Evolutionary conservation across 345 rosid species (phyloP).

Genomic region (Syzygium aromaticum): DNA sequence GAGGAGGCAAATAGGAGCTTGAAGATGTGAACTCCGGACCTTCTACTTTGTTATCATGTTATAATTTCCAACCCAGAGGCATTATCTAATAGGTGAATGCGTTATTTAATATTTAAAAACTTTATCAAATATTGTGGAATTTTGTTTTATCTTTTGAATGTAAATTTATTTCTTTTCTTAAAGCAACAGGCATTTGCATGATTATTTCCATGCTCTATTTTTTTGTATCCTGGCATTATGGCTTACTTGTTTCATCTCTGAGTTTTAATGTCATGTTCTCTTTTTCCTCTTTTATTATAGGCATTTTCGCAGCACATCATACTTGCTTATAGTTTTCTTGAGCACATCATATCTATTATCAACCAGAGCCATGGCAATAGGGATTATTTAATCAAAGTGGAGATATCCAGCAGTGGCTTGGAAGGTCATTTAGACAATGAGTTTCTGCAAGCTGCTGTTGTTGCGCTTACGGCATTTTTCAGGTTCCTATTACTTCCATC

Average conservation of each 20-base stretch:
- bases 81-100: too few relatives aligned
- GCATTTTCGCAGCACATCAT: slow-evolving; percentile 76
- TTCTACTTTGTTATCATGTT: neutral
- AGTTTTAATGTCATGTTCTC: neutral
- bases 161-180: neutral
- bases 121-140: neutral
- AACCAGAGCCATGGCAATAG: slow-evolving; percentile 46
- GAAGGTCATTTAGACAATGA: slow-evolving; percentile 57
- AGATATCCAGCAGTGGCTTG: slow-evolving; percentile 23
- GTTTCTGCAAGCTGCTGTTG: slow-evolving; percentile 70
- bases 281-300: slow-evolving; percentile 24
- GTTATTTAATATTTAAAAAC: neutral
- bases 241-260: neutral
- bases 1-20: neutral
- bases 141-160: neutral
- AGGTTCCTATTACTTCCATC: slow-evolving; percentile 27
- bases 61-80: neutral
- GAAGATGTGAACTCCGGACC: neutral
- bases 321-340: slow-evolving; percentile 72
- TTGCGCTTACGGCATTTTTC: slow-evolving; percentile 90
- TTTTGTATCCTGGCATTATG: neutral
- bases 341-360: slow-evolving; percentile 66
- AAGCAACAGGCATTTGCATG: neutral
- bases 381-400: slow-evolving; percentile 60
- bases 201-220: neutral